Evolutionary conservation across 1,139 yeast genomes (phyloP).

Genomic region (Diutina scorzettiae): DNA sequence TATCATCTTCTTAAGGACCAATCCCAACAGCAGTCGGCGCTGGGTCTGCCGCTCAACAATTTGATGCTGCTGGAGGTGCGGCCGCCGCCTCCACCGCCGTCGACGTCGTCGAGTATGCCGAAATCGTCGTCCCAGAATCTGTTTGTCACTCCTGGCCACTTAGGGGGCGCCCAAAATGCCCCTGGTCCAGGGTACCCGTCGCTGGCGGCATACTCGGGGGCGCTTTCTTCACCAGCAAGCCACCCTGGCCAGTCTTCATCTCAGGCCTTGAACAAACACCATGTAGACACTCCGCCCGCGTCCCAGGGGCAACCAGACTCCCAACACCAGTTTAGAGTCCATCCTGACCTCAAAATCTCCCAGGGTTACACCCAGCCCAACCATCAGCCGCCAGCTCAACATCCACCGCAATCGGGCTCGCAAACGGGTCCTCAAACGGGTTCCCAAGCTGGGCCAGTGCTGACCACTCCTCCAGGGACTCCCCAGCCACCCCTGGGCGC

Average conservation of each 20-base stretch:
- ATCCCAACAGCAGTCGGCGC: conserved; percentile 13
- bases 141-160: not conserved
- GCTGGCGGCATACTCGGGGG: not conserved
- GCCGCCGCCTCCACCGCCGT: not conserved
- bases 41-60: not conserved
- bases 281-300: not conserved
- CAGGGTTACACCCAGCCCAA: not conserved
- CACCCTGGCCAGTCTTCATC: not conserved
- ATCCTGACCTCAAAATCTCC: conserved; percentile 23
- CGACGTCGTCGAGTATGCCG: not conserved
- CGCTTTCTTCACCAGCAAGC: not conserved
- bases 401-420: not conserved
- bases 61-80: not conserved
- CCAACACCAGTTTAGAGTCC: conserved; percentile 12
- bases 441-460: not conserved
- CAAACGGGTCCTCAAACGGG: not conserved
- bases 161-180: not conserved
- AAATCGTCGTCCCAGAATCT: not conserved
- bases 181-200: not conserved
- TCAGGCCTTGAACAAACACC: not conserved
- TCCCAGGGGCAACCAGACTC: not conserved
- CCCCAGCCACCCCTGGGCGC: conserved; percentile 1
- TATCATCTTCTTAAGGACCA: conserved; percentile 22
- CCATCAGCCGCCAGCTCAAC: not conserved
- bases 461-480: not conserved